Base-by-base conservation (phyloP, 805 yeast species). In the Zygosaccharomyces gambellarensis region DNA sequence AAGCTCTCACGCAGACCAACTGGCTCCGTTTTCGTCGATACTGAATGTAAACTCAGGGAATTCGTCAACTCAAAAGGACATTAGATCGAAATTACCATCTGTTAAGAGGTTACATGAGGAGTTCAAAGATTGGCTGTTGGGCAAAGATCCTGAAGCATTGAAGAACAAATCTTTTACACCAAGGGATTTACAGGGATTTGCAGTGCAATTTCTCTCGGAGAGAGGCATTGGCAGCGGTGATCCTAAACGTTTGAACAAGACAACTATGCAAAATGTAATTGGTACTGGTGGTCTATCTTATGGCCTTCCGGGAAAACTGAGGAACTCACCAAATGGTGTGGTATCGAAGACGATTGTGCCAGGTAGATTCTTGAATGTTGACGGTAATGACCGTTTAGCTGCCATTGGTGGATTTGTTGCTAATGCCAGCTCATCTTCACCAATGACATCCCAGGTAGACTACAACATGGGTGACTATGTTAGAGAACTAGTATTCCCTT, bases 231-330 rank as follows among this genome's bases (percentile, higher is more conserved):
- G 45, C 21, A 25, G 28, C n/a, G 31, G 42, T 25, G 27, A 39
- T 45, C 39, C 43, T 43, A 39, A 25, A 21, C 53, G 31, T 44
- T 46, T 39, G 21, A 45, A 46, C 9, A 48, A 43, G 19, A 38
- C 39, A 19, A 48, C 50, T 9, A 49, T 54, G 11, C 54, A 53
- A 38, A 64, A 65, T 25, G 64, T 80, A 41, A 76, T 83, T 47
- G 95, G 90, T 29, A 79, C 86, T 6, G 95, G 85, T 27, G 96
- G 96, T 5, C 74, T 87, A 51, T 77, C 87, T 1, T 88, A 87
- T 59, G 73, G 72, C 36, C 76, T 85, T 52, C 77, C 75, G 50
- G 95, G 95, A 5, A 77, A 88, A 63, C 69, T 88, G 34, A 63
- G 71, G 50, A 85, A 81, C 63, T 73, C 85, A 3, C 94, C 95